A percentile compares a stretch with the other conserved stretches of the same genome.
Conservation (phyloP, 225 moss, liverwort and hornwort genomes). For the Polytrichum commune region DNA sequence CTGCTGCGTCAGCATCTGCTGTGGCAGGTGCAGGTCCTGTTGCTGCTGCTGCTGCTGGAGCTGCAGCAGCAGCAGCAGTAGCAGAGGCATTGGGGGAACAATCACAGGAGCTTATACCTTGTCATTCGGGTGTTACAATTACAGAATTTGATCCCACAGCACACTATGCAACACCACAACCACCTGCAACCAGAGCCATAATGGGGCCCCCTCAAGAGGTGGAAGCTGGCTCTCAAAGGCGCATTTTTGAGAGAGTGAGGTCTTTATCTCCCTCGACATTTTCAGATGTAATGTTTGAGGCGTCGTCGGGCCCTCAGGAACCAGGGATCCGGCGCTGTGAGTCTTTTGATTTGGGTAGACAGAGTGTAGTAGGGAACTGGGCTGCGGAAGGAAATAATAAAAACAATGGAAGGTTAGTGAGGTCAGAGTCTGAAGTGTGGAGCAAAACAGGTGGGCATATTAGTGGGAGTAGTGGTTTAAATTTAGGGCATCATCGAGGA, state of each 20-base stretch:
- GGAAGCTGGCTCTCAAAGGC: conserved; percentile 19
- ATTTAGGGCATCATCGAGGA: conserved; percentile 38
- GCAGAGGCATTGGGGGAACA: conserved; percentile 56
- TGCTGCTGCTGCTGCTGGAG: conserved; percentile 70
- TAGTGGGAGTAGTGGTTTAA: conserved; percentile 16
- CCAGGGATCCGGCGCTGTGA: conserved; percentile 41
- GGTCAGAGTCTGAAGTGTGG: conserved; percentile 58
- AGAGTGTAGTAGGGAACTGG: no score
- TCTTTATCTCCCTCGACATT: conserved; percentile 44
- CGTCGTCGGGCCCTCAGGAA: conserved; percentile 11
- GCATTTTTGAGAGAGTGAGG: conserved; percentile 46
- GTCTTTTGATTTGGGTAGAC: conserved; percentile 47
- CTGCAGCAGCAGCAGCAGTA: conserved; percentile 65
- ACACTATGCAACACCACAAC: conserved; percentile 16
- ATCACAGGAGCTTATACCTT: conserved; percentile 46
- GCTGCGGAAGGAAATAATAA: background rate
- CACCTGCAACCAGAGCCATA: conserved; percentile 12
- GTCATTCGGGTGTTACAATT: conserved; percentile 31
- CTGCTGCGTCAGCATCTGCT: conserved; percentile 69
- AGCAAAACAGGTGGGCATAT: background rate
- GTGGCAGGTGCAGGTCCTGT: conserved; percentile 67
- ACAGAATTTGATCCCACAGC: conserved; percentile 31
- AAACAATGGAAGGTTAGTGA: conserved; percentile 34
- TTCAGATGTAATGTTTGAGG: conserved; percentile 45
- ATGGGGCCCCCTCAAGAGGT: conserved; percentile 16